Evolutionary conservation across 179 eudicot genomes (phyloP).

Genomic region (Sideroxylon spinosum): DNA sequence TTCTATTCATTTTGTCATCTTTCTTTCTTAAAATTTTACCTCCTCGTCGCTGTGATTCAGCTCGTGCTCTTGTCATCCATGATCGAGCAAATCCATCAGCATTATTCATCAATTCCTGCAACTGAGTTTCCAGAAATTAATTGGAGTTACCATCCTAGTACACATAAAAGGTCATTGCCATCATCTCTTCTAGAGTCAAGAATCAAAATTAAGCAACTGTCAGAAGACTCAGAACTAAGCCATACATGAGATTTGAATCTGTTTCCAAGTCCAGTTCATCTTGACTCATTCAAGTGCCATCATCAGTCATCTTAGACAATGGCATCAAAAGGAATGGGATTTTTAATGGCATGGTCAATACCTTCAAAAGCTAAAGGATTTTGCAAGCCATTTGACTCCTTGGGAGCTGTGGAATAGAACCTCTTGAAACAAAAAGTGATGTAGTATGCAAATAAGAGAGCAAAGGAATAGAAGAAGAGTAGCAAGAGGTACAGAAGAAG

Average conservation of each 20-base stretch:
- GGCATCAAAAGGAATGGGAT: background rate
- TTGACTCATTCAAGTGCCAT: background rate
- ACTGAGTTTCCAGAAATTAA: conserved; percentile 24
- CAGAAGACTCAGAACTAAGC: background rate
- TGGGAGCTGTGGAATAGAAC: background rate
- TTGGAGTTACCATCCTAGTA: background rate
- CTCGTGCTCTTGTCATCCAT: conserved; percentile 29
- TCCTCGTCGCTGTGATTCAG: conserved; percentile 18
- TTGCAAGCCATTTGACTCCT: background rate
- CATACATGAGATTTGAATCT: background rate
- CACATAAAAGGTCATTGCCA: background rate
- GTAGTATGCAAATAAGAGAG: background rate
- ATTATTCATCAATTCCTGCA: conserved; percentile 24
- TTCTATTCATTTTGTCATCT: background rate
- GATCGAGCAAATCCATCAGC: conserved; percentile 24
- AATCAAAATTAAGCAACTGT: background rate
- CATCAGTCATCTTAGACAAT: background rate
- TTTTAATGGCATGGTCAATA: background rate
- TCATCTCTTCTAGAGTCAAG: background rate
- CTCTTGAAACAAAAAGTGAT: background rate
- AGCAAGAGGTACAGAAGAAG: no score
- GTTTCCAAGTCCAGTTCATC: background rate
- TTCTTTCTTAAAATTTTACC: conserved; percentile 15
- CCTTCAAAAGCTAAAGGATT: background rate
- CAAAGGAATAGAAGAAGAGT: no score